Percentiles rank a stretch among this genome's conserved stretches.
These are phyloP conservation scores for Aspergillus clavatus DNA, from an alignment of 2,329 filamentous ascomycete genomes.

Conservation along the genomic window DNA sequence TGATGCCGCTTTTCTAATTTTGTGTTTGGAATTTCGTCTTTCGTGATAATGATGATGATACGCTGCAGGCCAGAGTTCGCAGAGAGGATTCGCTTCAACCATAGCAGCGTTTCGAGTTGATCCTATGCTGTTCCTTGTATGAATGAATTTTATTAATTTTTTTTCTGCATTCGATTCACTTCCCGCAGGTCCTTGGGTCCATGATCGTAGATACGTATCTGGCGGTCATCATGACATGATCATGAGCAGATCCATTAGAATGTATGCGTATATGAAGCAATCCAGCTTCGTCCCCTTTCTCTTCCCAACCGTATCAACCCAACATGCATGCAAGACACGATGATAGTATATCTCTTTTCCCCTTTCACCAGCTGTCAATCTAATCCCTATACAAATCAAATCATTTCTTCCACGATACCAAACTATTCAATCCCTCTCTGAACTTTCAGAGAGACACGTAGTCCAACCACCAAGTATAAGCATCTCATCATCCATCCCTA, in stretches of 20 bases:
- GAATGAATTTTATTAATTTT: neutral
- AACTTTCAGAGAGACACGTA: neutral
- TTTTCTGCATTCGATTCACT: neutral
- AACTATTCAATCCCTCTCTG: neutral
- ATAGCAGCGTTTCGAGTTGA: neutral
- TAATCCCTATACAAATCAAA: too few species aligned
- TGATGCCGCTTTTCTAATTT: slow-evolving; percentile 10
- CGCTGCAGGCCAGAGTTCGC: slow-evolving; percentile 2
- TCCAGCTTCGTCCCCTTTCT: neutral
- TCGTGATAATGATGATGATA: slow-evolving; percentile 2
- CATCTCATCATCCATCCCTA: neutral
- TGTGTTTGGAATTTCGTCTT: neutral
- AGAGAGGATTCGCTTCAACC: too few species aligned
- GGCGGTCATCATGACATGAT: neutral
- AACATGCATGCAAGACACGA: too few species aligned
- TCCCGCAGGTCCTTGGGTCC: neutral
- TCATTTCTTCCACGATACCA: neutral
- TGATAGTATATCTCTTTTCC: too few species aligned
- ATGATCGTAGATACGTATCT: neutral
- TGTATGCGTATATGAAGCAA: neutral
- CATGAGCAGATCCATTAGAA: too few species aligned
- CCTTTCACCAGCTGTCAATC: too few species aligned
- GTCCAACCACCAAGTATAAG: neutral
- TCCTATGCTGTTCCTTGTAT: neutral
- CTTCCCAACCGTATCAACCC: too few species aligned